These are phyloP conservation scores for Talaromyces amestolkiae DNA, from an alignment of 2,329 filamentous ascomycete species.

Conservation along the genomic window DNA sequence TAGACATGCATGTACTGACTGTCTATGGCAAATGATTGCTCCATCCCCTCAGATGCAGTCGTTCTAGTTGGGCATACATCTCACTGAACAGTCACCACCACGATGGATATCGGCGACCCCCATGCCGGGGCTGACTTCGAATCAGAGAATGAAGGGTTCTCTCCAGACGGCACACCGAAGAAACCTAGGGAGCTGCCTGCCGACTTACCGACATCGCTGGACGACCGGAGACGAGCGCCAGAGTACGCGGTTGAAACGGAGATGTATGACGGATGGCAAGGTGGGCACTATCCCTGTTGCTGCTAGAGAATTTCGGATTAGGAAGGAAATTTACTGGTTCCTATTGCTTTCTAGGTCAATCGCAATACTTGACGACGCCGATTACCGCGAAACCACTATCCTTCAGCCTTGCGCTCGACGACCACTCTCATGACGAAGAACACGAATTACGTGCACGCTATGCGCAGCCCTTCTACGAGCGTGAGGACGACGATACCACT, in stretches of 20 bases:
- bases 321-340: not conserved
- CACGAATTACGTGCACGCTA: conserved; percentile 36
- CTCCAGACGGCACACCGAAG: conserved; percentile 19
- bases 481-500: conserved; percentile 35
- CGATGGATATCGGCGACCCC: conserved; percentile 24
- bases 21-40: conserved; percentile 15
- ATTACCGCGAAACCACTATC: conserved; percentile 78
- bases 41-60: conserved; percentile 10
- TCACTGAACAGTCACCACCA: not conserved
- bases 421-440: conserved; percentile 68
- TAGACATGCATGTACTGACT: not conserved
- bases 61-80: conserved; percentile 11
- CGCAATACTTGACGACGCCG: conserved; percentile 87
- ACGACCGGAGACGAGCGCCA: conserved; percentile 74
- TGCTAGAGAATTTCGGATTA: not conserved
- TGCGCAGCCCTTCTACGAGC: conserved; percentile 27
- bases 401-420: conserved; percentile 82
- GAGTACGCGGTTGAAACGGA: conserved; percentile 79
- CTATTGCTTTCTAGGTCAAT: conserved; percentile 65
- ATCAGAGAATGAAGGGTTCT: conserved; percentile 10
- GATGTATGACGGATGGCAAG: conserved; percentile 99
- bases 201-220: conserved; percentile 86
- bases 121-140: conserved; percentile 28
- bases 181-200: conserved; percentile 60
- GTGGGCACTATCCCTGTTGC: conserved; percentile 47